phyloP scores from a whole-genome alignment of 257 asterid genomes.

The Echium plantagineum region DNA sequence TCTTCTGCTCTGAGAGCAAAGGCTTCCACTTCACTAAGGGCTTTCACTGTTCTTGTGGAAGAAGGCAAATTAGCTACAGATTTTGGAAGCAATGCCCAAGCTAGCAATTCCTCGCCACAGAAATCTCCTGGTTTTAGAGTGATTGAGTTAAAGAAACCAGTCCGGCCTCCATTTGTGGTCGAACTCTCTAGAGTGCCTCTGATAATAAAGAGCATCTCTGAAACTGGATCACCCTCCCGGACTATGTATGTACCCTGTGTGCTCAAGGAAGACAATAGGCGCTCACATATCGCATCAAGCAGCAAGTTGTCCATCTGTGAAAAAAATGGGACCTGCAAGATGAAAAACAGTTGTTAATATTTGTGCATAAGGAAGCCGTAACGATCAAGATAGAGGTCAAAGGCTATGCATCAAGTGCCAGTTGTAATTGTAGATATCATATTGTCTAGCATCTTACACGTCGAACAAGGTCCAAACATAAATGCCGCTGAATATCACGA shows the following conservation, averaged over 20 bases:
- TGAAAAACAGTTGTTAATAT: not conserved
- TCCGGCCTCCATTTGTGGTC: constrained; percentile 81
- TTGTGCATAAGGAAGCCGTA: not conserved
- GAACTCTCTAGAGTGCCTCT: constrained; percentile 76
- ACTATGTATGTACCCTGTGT: constrained; percentile 70
- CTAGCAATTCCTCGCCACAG: constrained; percentile 77
- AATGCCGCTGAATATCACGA: constrained; percentile 78
- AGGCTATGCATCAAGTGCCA: not conserved
- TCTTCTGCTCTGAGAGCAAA: constrained; percentile 76
- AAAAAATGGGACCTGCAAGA: constrained; percentile 71
- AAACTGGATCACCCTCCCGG: constrained; percentile 79
- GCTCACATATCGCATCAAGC: constrained; percentile 86
- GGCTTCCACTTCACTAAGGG: constrained; percentile 67
- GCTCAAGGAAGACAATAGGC: constrained; percentile 57
- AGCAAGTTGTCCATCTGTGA: constrained; percentile 77
- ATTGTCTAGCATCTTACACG: constrained; percentile 39
- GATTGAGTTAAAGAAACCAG: constrained; percentile 66
- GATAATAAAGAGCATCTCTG: constrained; percentile 69
- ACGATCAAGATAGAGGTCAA: not conserved
- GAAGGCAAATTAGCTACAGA: constrained; percentile 55
- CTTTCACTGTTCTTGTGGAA: constrained; percentile 71
- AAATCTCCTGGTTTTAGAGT: constrained; percentile 56
- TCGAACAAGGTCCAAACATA: constrained; percentile 76
- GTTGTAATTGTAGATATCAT: not conserved
- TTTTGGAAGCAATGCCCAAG: constrained; percentile 70